A percentile compares a stretch with the other conserved stretches of the same genome.
These are phyloP conservation scores for Sinapis alba DNA, from an alignment of 441 rosid genomes.

Conservation along the genomic window DNA sequence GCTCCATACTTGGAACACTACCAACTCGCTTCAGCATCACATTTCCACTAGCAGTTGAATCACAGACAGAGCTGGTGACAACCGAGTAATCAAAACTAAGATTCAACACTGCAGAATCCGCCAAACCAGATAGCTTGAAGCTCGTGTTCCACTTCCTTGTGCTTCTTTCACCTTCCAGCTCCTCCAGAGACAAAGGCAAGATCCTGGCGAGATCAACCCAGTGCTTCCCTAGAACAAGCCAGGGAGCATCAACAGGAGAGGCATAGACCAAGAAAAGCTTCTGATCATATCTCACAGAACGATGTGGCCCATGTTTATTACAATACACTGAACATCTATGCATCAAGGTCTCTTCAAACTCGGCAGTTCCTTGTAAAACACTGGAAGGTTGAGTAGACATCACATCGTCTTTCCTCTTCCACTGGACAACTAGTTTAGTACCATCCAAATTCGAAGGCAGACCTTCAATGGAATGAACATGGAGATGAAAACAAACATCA, in stretches of 20 bases:
- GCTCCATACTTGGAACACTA: slow-evolving; percentile 54
- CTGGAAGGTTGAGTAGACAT: slow-evolving; percentile 52
- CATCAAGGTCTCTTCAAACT: slow-evolving; percentile 74
- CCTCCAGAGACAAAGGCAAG: slow-evolving; percentile 54
- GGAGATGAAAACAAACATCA: slow-evolving; percentile 67
- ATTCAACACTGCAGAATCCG: slow-evolving; percentile 68
- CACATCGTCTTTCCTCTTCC: slow-evolving; percentile 75
- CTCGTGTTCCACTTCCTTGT: slow-evolving; percentile 74
- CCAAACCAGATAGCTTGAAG: slow-evolving; percentile 67
- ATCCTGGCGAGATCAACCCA: slow-evolving; percentile 82
- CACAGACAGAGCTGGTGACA: slow-evolving; percentile 39
- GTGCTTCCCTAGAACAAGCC: slow-evolving; percentile 63
- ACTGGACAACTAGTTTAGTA: slow-evolving; percentile 56
- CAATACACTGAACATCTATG: slow-evolving; percentile 62
- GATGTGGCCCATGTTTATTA: slow-evolving; percentile 57
- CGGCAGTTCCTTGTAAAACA: slow-evolving; percentile 57
- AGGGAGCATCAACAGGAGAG: slow-evolving; percentile 53
- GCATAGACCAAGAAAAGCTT: slow-evolving; percentile 62
- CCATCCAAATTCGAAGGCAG: slow-evolving; percentile 56
- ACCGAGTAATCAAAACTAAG: slow-evolving; percentile 74
- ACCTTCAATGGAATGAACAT: slow-evolving; percentile 80
- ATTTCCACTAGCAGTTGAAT: slow-evolving; percentile 29
- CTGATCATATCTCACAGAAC: slow-evolving; percentile 61
- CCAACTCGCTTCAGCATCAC: slow-evolving; percentile 47
- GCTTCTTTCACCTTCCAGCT: slow-evolving; percentile 51